Evolutionary conservation across 208 protist species (phyloP).

Genomic region (Acanthamoeba healyi): DNA sequence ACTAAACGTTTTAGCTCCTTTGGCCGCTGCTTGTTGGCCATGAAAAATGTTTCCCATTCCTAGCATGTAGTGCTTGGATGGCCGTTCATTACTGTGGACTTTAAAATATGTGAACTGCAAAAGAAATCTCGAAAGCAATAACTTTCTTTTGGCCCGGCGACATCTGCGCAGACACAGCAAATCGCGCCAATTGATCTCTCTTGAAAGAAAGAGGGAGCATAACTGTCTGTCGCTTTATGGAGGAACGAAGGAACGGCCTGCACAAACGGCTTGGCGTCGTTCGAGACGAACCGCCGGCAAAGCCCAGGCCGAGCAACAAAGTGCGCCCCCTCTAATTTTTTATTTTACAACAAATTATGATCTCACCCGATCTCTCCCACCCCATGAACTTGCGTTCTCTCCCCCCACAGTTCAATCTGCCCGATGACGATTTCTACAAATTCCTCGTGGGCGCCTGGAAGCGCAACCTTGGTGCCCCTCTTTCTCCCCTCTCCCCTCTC

Average conservation of each 20-base stretch:
- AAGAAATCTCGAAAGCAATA: no score
- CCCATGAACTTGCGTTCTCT: background rate
- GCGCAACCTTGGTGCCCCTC: conserved; percentile 74
- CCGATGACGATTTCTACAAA: conserved; percentile 81
- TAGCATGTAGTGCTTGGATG: no score
- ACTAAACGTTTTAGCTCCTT: no score
- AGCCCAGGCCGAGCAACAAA: background rate
- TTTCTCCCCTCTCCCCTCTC: background rate
- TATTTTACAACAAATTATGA: background rate
- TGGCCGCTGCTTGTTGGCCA: no score
- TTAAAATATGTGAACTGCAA: no score
- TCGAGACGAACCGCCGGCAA: background rate
- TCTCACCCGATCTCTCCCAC: background rate
- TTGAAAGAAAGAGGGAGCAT: no score
- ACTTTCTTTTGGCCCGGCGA: no score
- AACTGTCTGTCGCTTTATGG: background rate
- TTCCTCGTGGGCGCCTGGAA: conserved; percentile 83
- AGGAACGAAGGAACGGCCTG: background rate
- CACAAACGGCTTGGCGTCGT: conserved; percentile 16
- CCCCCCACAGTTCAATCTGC: conserved; percentile 62
- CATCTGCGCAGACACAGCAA: no score
- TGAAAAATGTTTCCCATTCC: no score
- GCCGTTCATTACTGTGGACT: no score
- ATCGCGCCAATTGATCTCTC: no score
- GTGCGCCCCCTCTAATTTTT: background rate